Evolutionary conservation across 495 filamentous ascomycete genomes (phyloP), one percentile per base, ranked within the genome.

Genomic region (Aspergillus sparsus): DNA sequence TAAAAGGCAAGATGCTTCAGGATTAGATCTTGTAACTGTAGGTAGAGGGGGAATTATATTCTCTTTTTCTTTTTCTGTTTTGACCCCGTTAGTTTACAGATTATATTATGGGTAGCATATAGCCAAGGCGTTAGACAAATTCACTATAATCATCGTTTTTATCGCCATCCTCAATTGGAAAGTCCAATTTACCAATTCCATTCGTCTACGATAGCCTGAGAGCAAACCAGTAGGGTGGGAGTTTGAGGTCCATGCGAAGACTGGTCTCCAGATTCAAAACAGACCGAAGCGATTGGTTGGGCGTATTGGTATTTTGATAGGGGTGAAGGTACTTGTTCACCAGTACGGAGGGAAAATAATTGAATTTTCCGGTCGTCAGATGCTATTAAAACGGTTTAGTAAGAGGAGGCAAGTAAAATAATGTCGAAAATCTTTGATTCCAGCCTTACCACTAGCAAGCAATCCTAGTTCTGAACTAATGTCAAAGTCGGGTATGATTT

Each of bases 321-420:
- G 0, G 73, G 73, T 2, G 75, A 76, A 15, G 59, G n/a, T 0
- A 80, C 67, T n/a, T 66, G 58, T 4, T 67, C 61, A 18, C 75
- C 77, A 2, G 70, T 72, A 7, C 67, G 66, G 7, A 78, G 58
- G 9, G 75, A 80, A 61, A 77, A 78, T 0, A 80, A 62, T 16
- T 74, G 73, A 33, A 80, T 67, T 49, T 64, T 70, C 13, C 62
- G 58, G n/a, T 73, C 64, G 31, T 72, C 59, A 16, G 74, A 71
- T 37, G 68, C 73, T 74, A 36, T 41, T n/a, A 21, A 31, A 16
- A 13, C 47, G 46, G 16, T 44, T 44, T 34, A 6, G 2, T 13
- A 27, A 11, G 27, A 12, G 9, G 9, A 21, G 47, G 39, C 32
- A 33, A 32, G 10, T 33, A 42, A 15, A 6, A 16, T 8, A 18